Evolutionary conservation across 805 yeast genomes (phyloP), one percentile per base, ranked within the genome.

Genomic region (Metschnikowia chrysomelidarum): DNA sequence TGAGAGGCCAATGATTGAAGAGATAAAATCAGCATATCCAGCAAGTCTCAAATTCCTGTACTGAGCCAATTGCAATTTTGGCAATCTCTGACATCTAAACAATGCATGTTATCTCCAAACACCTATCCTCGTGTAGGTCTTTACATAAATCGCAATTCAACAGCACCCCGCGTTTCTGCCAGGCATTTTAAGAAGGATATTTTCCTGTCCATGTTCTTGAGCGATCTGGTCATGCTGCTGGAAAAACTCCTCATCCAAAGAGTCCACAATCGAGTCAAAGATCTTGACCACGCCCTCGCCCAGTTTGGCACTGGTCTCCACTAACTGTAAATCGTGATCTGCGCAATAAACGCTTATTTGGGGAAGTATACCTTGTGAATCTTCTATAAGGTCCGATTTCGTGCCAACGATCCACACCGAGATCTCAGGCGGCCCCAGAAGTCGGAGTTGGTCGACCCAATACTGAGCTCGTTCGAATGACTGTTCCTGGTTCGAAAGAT

Each of bases 361-460:
- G 15, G 22, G 9, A 21, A 17, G 9, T 7, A 20, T 4, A 23
- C 4, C 14, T 8, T 27, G 15, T 22, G 19, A 13, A 15, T 15
- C 19, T 8, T 27, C 28, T 24, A n/a, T 51, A 42, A 88, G 57
- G 59, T 93, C 98, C 4, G 62, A 49, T 60, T 93, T 93, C 59
- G 87, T 93, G 0, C 98, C 98, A 4, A 91, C 84, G 7, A 93
- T 59, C 7, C 59, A 43, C 4, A 75, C 61, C 24, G 47, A 44
- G 30, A 75, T 55, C 4, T 47, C 44, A 32, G 19, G 43, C 19
- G 40, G 57, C 47, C 23, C 56, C 41, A 21, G 53, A 40, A 35
- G 46, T 50, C 32, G 23, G 24, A 91, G 70, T 63, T 93, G 97
- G 37, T 82, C 80, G n/a, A 87, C 78, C 98, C 98, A 93, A 39